These are phyloP conservation scores for Gastrolobium villosum DNA, from an alignment of 306 rosid species.

Conservation along the genomic window DNA sequence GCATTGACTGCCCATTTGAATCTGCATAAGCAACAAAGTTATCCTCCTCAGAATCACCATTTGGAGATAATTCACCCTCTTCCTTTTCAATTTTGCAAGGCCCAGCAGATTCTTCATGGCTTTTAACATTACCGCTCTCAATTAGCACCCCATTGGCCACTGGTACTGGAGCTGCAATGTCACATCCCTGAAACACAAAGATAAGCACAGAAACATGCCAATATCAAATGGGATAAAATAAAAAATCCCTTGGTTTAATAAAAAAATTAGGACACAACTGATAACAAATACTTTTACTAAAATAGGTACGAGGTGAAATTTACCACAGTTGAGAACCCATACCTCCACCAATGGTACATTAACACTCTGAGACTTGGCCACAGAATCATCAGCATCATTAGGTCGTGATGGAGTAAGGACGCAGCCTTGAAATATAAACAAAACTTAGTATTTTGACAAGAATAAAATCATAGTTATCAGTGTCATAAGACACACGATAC, in stretches of 20 bases:
- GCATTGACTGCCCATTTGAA: slow-evolving; percentile 53
- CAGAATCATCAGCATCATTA: slow-evolving; percentile 55
- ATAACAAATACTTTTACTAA: slow-evolving; percentile 15
- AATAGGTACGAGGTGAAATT: slow-evolving; percentile 6
- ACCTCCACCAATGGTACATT: slow-evolving; percentile 69
- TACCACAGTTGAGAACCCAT: slow-evolving; percentile 38
- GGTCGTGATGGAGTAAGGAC: slow-evolving; percentile 58
- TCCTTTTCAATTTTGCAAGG: slow-evolving; percentile 87
- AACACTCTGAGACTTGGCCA: slow-evolving; percentile 57
- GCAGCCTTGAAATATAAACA: slow-evolving; percentile 62
- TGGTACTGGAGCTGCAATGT: slow-evolving; percentile 49
- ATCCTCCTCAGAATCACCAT: slow-evolving; percentile 86
- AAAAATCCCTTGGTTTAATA: slow-evolving; percentile 3
- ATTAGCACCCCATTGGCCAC: slow-evolving; percentile 62
- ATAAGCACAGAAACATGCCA: slow-evolving; percentile 28
- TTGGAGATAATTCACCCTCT: slow-evolving; percentile 98
- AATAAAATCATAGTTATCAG: slow-evolving; percentile 9
- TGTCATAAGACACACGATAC: too few species aligned
- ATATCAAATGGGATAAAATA: slow-evolving; percentile 8
- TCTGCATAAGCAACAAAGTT: slow-evolving; percentile 75
- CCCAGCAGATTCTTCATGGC: slow-evolving; percentile 68
- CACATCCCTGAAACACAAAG: slow-evolving; percentile 70
- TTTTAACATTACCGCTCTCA: slow-evolving; percentile 64
- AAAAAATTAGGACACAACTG: slow-evolving; percentile 24
- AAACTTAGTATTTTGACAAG: slow-evolving; percentile 32